A percentile compares a stretch with the other conserved stretches of the same genome.
These are phyloP conservation scores for Penicillium psychrosexuale DNA, from an alignment of 2,329 filamentous ascomycete genomes.

Conservation along the genomic window DNA sequence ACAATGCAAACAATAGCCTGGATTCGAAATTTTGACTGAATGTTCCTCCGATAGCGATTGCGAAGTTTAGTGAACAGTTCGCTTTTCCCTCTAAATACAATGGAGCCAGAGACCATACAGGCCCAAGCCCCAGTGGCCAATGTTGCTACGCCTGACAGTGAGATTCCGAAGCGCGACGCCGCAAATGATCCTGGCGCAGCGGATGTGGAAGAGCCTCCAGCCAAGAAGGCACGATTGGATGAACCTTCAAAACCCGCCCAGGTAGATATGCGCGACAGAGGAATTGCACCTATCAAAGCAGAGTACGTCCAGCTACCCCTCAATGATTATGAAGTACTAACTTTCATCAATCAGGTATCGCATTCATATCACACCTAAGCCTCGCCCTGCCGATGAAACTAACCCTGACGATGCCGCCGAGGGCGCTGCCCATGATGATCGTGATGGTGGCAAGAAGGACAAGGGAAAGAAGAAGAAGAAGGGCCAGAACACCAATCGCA, in stretches of 20 bases:
- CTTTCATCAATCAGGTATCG: constrained; percentile 26
- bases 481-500: constrained; percentile 80
- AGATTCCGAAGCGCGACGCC: constrained; percentile 20
- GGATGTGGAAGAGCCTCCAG: constrained; percentile 43
- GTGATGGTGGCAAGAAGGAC: constrained; percentile 37
- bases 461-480: constrained; percentile 50
- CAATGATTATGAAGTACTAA: not conserved
- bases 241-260: constrained; percentile 26
- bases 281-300: constrained; percentile 68
- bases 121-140: constrained; percentile 6
- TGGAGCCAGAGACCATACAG: constrained; percentile 4
- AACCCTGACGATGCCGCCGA: constrained; percentile 60
- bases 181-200: constrained; percentile 20
- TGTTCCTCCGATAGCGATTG: not conserved
- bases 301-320: constrained; percentile 47
- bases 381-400: constrained; percentile 24
- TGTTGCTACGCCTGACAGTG: constrained; percentile 9
- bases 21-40: constrained; percentile 18
- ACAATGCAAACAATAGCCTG: constrained; percentile 24
- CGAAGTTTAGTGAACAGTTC: not conserved
- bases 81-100: not conserved
- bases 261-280: constrained; percentile 46
- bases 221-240: constrained; percentile 60
- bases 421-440: constrained; percentile 49
- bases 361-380: constrained; percentile 22